phyloP scores from a whole-genome alignment of 1,284 basidiomycete genomes.

The Chondrostereum purpureum region DNA sequence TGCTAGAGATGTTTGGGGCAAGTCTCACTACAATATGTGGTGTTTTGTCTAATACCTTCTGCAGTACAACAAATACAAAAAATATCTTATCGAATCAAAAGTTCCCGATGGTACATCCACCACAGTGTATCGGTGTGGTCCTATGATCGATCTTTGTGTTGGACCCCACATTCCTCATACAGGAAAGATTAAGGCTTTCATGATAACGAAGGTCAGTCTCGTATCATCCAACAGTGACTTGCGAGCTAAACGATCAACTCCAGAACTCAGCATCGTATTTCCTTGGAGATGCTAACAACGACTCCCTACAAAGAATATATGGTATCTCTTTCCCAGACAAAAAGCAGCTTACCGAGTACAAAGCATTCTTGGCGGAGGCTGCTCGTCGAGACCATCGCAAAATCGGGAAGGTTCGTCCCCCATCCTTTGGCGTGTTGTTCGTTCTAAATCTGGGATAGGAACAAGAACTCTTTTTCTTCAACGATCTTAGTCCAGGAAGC shows the following conservation, averaged over 20 bases:
- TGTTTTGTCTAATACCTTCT: not conserved
- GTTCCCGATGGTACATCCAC: conserved; percentile 96
- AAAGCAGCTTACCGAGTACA: conserved; percentile 94
- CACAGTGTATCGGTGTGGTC: conserved; percentile 97
- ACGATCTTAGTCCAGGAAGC: conserved; percentile 91
- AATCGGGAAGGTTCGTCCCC: conserved; percentile 68
- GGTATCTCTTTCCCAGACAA: conserved; percentile 99
- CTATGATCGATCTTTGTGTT: conserved; percentile 96
- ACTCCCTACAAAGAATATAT: conserved; percentile 95
- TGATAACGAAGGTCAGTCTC: conserved; percentile 89
- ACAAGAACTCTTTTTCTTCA: conserved; percentile 99
- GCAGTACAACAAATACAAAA: conserved; percentile 99
- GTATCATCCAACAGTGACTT: conserved; percentile 4
- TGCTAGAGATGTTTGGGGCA: conserved; percentile 95
- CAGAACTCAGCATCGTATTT: conserved; percentile 98
- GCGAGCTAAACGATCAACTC: conserved; percentile 1
- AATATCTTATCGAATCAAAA: conserved; percentile 92
- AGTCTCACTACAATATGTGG: conserved; percentile 19
- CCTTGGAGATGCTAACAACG: conserved; percentile 91
- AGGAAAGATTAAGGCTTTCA: conserved; percentile 94
- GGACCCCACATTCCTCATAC: conserved; percentile 98
- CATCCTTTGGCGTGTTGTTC: conserved; percentile 6
- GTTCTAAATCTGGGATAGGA: conserved; percentile 41
- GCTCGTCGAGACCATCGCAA: conserved; percentile 97
- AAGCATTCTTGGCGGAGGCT: conserved; percentile 92